Evolutionary conservation across 2,329 filamentous ascomycete genomes (phyloP).

Genomic region (Arthrobotrys sphaeroides): DNA sequence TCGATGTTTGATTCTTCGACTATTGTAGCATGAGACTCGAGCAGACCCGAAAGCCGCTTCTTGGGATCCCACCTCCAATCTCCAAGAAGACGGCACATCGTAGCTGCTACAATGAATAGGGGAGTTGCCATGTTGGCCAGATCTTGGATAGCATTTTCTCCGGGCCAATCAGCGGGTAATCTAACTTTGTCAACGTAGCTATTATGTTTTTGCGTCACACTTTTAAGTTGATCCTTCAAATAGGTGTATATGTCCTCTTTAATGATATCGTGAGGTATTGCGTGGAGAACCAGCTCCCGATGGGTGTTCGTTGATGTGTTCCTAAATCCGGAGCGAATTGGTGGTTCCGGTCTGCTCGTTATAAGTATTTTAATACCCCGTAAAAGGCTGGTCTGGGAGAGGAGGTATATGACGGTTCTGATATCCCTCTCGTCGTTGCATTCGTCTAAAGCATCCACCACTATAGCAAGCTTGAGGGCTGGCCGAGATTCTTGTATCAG

Average conservation of each 20-base stretch:
- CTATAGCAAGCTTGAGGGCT: constrained; percentile 43
- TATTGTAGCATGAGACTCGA: not conserved
- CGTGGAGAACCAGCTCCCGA: constrained; percentile 31
- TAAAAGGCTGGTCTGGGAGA: constrained; percentile 27
- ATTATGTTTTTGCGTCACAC: constrained; percentile 47
- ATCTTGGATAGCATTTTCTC: constrained; percentile 38
- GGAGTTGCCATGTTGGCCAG: constrained; percentile 54
- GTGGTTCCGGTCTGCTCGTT: constrained; percentile 56
- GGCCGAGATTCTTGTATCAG: not conserved
- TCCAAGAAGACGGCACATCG: constrained; percentile 58
- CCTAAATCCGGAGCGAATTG: constrained; percentile 54
- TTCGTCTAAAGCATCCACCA: constrained; percentile 60
- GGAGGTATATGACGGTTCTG: constrained; percentile 49
- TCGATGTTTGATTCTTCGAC: not conserved
- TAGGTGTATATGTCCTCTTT: constrained; percentile 58
- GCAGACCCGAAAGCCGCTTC: not conserved
- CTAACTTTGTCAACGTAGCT: not conserved
- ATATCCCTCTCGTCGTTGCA: constrained; percentile 57
- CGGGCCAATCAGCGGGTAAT: constrained; percentile 45
- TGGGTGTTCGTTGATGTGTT: constrained; percentile 33
- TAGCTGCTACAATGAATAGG: constrained; percentile 58
- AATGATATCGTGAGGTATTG: constrained; percentile 31
- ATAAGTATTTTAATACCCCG: constrained; percentile 54
- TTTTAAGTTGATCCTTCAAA: constrained; percentile 48
- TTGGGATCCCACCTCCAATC: not conserved